Percentiles rank a stretch among this genome's conserved stretches.
Conservation (phyloP, 2,329 filamentous ascomycete genomes). For the Trichoderma atroviride region DNA sequence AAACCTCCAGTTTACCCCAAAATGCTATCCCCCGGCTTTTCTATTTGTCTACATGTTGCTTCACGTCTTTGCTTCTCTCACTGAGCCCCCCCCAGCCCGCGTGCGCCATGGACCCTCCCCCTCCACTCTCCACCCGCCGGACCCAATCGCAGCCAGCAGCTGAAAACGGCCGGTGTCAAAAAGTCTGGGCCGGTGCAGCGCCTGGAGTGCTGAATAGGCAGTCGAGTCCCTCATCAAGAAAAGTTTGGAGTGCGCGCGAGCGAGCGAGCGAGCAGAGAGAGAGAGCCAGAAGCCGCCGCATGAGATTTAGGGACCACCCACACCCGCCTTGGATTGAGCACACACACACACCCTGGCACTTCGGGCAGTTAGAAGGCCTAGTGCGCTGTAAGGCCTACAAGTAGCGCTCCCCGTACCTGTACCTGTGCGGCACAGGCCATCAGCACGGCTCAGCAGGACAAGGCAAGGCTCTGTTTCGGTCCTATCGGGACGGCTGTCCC, state of each 20-base stretch:
- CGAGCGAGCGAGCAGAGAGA: neutral
- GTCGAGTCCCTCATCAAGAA: neutral
- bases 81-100: conserved; percentile 8
- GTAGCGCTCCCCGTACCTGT: neutral
- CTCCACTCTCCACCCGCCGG: conserved; percentile 1
- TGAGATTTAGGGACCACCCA: neutral
- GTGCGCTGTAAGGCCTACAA: neutral
- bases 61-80: neutral
- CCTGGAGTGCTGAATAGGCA: neutral
- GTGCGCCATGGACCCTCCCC: neutral
- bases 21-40: conserved; percentile 17
- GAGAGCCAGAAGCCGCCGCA: neutral
- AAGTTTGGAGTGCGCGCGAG: neutral
- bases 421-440: neutral
- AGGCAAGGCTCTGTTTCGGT: conserved; percentile 18
- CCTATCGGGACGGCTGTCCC: conserved; percentile 24
- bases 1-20: conserved; percentile 14
- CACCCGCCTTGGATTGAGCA: neutral
- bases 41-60: neutral
- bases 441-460: conserved; percentile 6
- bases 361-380: neutral
- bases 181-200: neutral
- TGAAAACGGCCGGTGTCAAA: conserved; percentile 10
- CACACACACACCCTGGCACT: neutral
- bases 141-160: conserved; percentile 4